phyloP scores from a whole-genome alignment of 495 filamentous ascomycete species.

The Aspergillus egyptiacus region DNA sequence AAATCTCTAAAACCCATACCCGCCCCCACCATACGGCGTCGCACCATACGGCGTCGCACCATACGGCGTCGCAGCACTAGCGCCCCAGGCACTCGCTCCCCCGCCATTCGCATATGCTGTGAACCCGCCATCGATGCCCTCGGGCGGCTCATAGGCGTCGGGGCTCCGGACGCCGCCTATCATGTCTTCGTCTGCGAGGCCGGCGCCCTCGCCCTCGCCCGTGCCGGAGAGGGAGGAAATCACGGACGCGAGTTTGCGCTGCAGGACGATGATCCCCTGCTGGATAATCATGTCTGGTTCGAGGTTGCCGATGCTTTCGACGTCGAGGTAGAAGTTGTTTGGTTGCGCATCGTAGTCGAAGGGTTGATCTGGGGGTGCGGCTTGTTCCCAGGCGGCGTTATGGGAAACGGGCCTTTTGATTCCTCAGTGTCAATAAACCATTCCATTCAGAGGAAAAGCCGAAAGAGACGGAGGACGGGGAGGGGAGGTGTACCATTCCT shows the following conservation, averaged over 20 bases:
- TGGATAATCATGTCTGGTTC: slow-evolving; percentile 82
- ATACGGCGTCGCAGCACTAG: slow-evolving; percentile 52
- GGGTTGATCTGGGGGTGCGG: slow-evolving; percentile 69
- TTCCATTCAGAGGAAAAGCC: no score
- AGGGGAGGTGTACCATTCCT: slow-evolving; percentile 75
- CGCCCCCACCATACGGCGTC: slow-evolving; percentile 59
- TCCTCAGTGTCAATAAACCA: not conserved
- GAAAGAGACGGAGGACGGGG: not conserved
- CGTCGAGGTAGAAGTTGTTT: slow-evolving; percentile 80
- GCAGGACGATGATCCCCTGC: slow-evolving; percentile 81
- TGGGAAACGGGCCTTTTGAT: slow-evolving; percentile 69
- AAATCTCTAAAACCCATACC: slow-evolving; percentile 50
- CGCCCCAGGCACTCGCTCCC: slow-evolving; percentile 60
- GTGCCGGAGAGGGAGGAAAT: slow-evolving; percentile 62
- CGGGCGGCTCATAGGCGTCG: slow-evolving; percentile 52
- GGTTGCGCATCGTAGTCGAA: slow-evolving; percentile 91
- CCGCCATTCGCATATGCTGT: slow-evolving; percentile 63
- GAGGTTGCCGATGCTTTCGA: slow-evolving; percentile 82
- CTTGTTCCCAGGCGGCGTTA: slow-evolving; percentile 77
- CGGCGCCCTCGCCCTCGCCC: slow-evolving; percentile 41
- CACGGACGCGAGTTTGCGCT: slow-evolving; percentile 82
- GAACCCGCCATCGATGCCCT: slow-evolving; percentile 63
- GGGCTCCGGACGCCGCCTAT: slow-evolving; percentile 60
- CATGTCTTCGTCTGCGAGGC: slow-evolving; percentile 46
- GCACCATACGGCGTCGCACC: slow-evolving; percentile 68